A percentile compares a stretch with the other conserved stretches of the same genome.
Conservation (phyloP, 148 eudicot species). For the Vaccinium myrtillus region DNA sequence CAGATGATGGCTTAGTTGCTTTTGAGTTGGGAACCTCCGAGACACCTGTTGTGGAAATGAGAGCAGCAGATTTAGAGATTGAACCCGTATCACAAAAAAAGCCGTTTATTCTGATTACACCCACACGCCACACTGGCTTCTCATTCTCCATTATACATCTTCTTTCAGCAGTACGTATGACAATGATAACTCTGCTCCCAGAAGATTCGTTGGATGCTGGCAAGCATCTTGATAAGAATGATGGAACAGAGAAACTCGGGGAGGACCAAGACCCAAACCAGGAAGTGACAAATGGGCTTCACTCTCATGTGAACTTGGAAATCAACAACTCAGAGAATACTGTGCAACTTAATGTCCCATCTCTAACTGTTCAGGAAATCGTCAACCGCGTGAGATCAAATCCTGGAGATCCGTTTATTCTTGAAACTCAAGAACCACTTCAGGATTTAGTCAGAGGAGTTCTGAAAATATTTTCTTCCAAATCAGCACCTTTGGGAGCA, state of each 20-base stretch:
- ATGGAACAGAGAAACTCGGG: slow-evolving; percentile 16
- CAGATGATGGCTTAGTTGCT: slow-evolving; percentile 39
- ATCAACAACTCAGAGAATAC: slow-evolving; percentile 35
- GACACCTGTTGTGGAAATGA: slow-evolving; percentile 43
- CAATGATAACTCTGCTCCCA: slow-evolving; percentile 61
- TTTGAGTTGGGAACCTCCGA: slow-evolving; percentile 45
- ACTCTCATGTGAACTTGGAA: slow-evolving; percentile 37
- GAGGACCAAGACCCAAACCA: slow-evolving; percentile 34
- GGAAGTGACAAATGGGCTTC: slow-evolving; percentile 35
- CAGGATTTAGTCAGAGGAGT: slow-evolving; percentile 90
- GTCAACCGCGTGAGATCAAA: slow-evolving; percentile 76
- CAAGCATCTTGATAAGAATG: slow-evolving; percentile 40
- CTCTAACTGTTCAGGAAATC: slow-evolving; percentile 73
- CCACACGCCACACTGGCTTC: slow-evolving; percentile 75
- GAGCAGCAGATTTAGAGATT: slow-evolving; percentile 48
- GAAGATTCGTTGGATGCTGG: slow-evolving; percentile 46
- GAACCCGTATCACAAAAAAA: slow-evolving; percentile 66
- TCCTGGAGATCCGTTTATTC: slow-evolving; percentile 90
- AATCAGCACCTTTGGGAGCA: slow-evolving; percentile 87
- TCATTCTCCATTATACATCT: slow-evolving; percentile 87
- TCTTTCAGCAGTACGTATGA: slow-evolving; percentile 85
- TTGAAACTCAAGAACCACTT: slow-evolving; percentile 94
- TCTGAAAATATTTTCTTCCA: slow-evolving; percentile 74
- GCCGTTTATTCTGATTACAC: slow-evolving; percentile 61
- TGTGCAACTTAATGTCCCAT: slow-evolving; percentile 41